Evolutionary conservation across 2,329 filamentous ascomycete species (phyloP).

Genomic region (Eurotiales sp.): DNA sequence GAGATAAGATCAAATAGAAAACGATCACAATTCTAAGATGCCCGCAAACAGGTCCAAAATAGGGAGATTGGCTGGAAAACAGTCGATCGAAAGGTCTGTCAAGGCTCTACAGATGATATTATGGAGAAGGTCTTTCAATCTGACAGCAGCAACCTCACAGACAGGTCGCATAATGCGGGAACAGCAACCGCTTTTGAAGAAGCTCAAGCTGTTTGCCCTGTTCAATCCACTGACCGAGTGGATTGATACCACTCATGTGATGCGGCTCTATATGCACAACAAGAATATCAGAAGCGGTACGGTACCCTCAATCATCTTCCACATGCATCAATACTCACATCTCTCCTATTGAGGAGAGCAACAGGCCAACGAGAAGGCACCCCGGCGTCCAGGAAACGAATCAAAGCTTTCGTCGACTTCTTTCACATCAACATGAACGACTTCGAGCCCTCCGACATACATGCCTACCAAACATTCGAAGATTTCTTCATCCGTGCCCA

Average conservation of each 20-base stretch:
- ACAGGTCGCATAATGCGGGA: conserved; percentile 28
- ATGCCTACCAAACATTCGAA: conserved; percentile 34
- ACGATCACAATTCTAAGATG: no score
- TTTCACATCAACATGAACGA: conserved; percentile 37
- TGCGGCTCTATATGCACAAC: conserved; percentile 37
- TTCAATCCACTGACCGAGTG: conserved; percentile 42
- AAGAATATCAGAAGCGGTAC: conserved; percentile 30
- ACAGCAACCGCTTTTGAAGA: conserved; percentile 39
- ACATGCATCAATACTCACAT: background rate
- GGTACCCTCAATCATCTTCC: background rate
- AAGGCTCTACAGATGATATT: no score
- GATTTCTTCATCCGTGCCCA: conserved; percentile 40
- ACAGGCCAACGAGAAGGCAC: conserved; percentile 23
- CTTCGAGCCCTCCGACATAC: conserved; percentile 34
- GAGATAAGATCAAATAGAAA: background rate
- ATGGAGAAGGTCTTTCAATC: background rate
- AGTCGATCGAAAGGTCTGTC: background rate
- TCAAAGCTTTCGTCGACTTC: conserved; percentile 35
- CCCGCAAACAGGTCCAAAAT: background rate
- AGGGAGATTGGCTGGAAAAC: conserved; percentile 4
- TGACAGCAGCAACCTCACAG: background rate
- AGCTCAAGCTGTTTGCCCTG: conserved; percentile 39
- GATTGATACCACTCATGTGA: conserved; percentile 36
- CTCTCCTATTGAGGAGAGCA: no score
- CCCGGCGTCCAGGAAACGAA: conserved; percentile 30